Evolutionary conservation across 345 rosid species (phyloP), one percentile per base, ranked within the genome.

Genomic region (Mallotus nudiflorus): DNA sequence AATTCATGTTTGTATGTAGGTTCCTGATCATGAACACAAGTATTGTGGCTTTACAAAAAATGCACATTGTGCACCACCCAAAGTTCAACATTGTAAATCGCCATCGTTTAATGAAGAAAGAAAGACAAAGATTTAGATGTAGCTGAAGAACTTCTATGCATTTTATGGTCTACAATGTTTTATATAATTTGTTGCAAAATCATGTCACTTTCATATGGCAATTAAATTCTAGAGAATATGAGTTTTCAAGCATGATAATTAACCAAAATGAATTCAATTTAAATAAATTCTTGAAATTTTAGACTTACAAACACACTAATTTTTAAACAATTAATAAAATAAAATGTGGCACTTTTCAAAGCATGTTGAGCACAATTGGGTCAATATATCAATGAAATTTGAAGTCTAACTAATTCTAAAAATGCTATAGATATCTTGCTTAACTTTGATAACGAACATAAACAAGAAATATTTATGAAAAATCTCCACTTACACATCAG

Each of bases 341-440:
- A 48, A 5, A 48, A 11, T 6, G 29, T 19, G 65, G 65, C 31
- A 68, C 45, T 9, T 9, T 2, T 20, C 13, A 33, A 35, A 29
- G 48, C 59, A 48, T 25, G 9, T 35, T 60, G 49, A 59, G 58
- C 49, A 33, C n/a, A 70, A 31, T 49, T 12, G 61, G 49, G 46
- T 37, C 55, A 40, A 10, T 7, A 13, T 18, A 28, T 56, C 72
- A 28, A 69, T 33, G 28, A 42, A 58, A 24, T 60, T 25, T 62
- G 22, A 3, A 19, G 15, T 39, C 62, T 46, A 45, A 45, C 0
- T 64, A 18, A 3, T 64, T 20, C 67, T 0, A 42, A 42, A 16
- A 35, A 53, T 16, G 15, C 9, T 20, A 45, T 16, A 40, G 49
- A 10, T 19, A 60, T 45, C 13, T 22, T 35, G 12, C 20, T 29